Evolutionary conservation across 495 filamentous ascomycete genomes (phyloP), one percentile per base, ranked within the genome.

Genomic region (Venustampulla echinocandica): DNA sequence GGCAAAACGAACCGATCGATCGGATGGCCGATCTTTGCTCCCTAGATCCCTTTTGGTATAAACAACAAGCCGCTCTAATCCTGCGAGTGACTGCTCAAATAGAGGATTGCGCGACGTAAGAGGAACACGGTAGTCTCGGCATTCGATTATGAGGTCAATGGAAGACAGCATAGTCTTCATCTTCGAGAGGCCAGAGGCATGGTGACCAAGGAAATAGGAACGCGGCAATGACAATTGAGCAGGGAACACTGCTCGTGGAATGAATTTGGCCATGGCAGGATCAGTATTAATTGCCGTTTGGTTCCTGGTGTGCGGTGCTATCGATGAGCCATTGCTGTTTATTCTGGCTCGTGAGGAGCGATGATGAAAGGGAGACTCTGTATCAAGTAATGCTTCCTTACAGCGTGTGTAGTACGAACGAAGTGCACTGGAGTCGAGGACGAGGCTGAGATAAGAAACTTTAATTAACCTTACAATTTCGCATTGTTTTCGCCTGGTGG

Each of bases 201-300:
- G 92, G 62, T 99, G 92, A 46, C 92, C 92, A n/a, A 97, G 78
- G 72, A 83, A 99, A 70, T 96, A 99, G 46, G 93, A 92, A 19
- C 86, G 79, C 11, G 86, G 84, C 46, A 97, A 23, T 7, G 72
- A 74, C 30, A 69, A 64, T 44, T 82, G 74, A 59, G 80, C 69
- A 2, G 81, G 81, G 63, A 92, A 97, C 7, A 67, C 61, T 32
- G 64, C 60, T 46, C 92, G 86, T 1, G 93, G 87, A 14, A 81
- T 54, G 63, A 97, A 97, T 44, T 58, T 49, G 49, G 53, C 50
- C 53, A 55, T 59, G 14, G 13, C 41, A 34, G 15, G 1, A 13
- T 20, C 33, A n/a, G n/a, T 35, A 4, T 6, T 22, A 40, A 20
- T 25, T 33, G 30, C 30, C 10, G 10, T 42, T 23, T 44, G 4